Base-by-base conservation (phyloP, 2,329 filamentous ascomycete species). In the Blastomyces parvus region DNA sequence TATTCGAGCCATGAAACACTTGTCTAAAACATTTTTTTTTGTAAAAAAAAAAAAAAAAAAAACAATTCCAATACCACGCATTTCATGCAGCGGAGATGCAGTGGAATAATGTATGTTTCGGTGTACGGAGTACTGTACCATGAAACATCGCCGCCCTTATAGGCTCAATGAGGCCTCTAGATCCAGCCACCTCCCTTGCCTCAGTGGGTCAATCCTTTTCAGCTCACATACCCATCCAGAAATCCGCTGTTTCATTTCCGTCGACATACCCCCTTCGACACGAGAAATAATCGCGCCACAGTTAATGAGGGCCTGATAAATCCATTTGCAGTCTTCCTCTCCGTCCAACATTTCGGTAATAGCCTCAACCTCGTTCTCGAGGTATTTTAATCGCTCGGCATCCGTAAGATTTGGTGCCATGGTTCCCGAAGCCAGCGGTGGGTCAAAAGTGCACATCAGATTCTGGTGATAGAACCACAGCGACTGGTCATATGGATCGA, bases 391-490 rank as follows among this genome's bases (percentile, higher is more conserved):
- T 58, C 88, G 85, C 63, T 93, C 84, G 9, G 82, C 76, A 6
- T 79, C 73, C 1, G 81, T 81, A 38, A 96, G 77, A 46, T 84
- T 80, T 0, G 85, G 85, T 17, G 86, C 83, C 68, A 96, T 88
- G 11, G 83, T 83, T 25, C 81, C 77, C 2, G 78, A 72, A 27
- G 66, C 62, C 25, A 66, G 17, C 59, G 76, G 78, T 70, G 79
- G 81, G 61, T 82, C 79, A 69, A 89, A 79, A 71, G 87, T 88
- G 64, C 86, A 83, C 78, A 97, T 86, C 63, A 97, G 79, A 71
- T 88, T 96, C 69, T 94, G 89, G 74, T 97, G 91, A 72, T 99
- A 97, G 75, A 95, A 96, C 92, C 94, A 99, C 6, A 97, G 81
- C 22, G 91, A 96, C 73, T 97, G 93, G 72, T 97, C 93, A 69